phyloP scores from a whole-genome alignment of 306 rosid genomes.

The Lagenaria siceraria region DNA sequence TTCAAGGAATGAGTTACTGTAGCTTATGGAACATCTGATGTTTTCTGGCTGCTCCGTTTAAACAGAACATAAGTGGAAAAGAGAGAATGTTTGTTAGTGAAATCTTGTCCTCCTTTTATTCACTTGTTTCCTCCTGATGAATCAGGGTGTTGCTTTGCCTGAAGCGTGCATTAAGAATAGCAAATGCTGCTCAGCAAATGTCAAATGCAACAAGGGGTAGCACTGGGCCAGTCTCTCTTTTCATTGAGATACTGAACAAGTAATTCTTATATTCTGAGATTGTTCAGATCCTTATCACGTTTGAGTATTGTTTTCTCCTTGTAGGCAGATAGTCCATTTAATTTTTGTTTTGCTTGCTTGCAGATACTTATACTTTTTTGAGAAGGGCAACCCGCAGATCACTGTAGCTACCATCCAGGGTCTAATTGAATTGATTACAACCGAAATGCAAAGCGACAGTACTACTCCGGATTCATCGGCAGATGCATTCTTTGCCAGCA shows the following conservation, averaged over 20 bases:
- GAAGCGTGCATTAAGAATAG: constrained; percentile 83
- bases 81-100: background rate
- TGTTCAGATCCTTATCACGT: background rate
- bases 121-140: background rate
- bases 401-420: constrained; percentile 70
- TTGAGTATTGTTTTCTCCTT: background rate
- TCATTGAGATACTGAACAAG: constrained; percentile 92
- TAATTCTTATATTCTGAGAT: constrained; percentile 16
- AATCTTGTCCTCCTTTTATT: constrained; percentile 4
- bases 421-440: constrained; percentile 67
- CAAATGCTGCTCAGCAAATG: constrained; percentile 94
- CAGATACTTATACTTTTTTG: constrained; percentile 90
- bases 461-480: constrained; percentile 55
- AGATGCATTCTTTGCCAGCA: constrained; percentile 82
- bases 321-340: constrained; percentile 1
- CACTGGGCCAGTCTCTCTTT: constrained; percentile 71
- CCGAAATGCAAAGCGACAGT: constrained; percentile 74
- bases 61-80: background rate
- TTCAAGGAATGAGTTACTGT: background rate
- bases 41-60: background rate
- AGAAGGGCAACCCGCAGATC: constrained; percentile 85
- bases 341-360: constrained; percentile 11
- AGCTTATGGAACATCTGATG: background rate
- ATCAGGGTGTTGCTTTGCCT: constrained; percentile 81
- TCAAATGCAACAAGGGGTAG: constrained; percentile 70